Conservation (phyloP, 1,284 basidiomycete genomes). For the Ustilago crameri region DNA sequence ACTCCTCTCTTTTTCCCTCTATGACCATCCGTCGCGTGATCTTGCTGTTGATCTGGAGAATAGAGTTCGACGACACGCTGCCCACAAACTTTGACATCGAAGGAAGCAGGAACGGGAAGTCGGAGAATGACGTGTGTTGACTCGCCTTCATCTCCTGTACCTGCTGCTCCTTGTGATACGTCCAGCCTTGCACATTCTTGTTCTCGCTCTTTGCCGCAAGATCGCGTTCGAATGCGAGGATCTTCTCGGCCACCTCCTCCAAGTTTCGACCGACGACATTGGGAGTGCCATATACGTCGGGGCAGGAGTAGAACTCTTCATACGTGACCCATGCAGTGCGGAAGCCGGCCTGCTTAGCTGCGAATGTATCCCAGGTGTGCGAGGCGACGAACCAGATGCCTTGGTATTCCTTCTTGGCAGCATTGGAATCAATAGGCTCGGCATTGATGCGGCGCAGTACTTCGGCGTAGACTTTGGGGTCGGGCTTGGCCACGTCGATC, state of each 20-base stretch:
- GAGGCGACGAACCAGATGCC: constrained; percentile 60
- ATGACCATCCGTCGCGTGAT: constrained; percentile 27
- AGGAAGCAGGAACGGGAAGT: constrained; percentile 58
- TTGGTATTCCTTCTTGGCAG: constrained; percentile 35
- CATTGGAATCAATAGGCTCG: constrained; percentile 25
- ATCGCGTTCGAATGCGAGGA: constrained; percentile 48
- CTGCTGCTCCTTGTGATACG: constrained; percentile 27
- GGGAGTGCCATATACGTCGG: constrained; percentile 51
- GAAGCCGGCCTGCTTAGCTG: constrained; percentile 51
- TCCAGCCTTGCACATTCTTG: constrained; percentile 20
- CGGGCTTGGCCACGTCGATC: constrained; percentile 56
- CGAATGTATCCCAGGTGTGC: constrained; percentile 54
- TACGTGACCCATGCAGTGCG: constrained; percentile 59
- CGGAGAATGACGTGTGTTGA: constrained; percentile 57
- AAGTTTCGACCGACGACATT: constrained; percentile 53
- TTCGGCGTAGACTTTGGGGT: constrained; percentile 53
- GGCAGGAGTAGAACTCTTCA: constrained; percentile 53
- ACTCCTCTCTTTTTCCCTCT: constrained; percentile 28
- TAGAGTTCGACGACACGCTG: constrained; percentile 22
- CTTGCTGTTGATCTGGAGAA: constrained; percentile 31
- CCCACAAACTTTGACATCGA: constrained; percentile 43
- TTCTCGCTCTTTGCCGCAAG: constrained; percentile 3
- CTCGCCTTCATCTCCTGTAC: constrained; percentile 21
- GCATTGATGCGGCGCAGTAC: constrained; percentile 34
- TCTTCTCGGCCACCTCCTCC: constrained; percentile 49